A percentile compares a stretch with the other conserved stretches of the same genome.
These are phyloP conservation scores for Phytopythium kandeliae DNA, from an alignment of 352 stramenopile genomes.

Conservation along the genomic window DNA sequence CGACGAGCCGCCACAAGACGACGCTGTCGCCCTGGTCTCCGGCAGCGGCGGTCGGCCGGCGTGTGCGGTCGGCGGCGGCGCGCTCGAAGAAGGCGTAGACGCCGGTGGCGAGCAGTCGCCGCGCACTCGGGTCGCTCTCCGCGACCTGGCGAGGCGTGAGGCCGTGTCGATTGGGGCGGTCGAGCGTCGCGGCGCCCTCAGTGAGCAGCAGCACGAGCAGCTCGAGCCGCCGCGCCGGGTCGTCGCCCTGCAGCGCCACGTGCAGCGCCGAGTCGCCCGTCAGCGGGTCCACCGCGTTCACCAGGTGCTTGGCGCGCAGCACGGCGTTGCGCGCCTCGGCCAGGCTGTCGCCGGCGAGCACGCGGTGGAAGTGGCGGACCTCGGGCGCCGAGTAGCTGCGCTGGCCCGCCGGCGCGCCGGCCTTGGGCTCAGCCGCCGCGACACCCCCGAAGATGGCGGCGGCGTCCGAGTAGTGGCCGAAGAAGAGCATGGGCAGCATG, in stretches of 20 bases:
- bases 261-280: conserved; percentile 60
- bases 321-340: conserved; percentile 49
- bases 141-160: conserved; percentile 45
- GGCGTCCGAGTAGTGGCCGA: conserved; percentile 48
- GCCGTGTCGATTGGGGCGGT: conserved; percentile 44
- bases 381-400: conserved; percentile 19
- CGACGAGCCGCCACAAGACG: conserved; percentile 49
- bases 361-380: conserved; percentile 38
- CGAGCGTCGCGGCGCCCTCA: conserved; percentile 40
- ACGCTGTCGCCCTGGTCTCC: neutral
- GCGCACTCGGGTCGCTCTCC: conserved; percentile 15
- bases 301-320: conserved; percentile 35
- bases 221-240: conserved; percentile 36
- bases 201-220: conserved; percentile 43
- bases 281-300: conserved; percentile 43
- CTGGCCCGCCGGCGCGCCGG: neutral
- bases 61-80: neutral
- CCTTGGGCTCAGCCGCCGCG: conserved; percentile 4
- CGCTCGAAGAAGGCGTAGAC: conserved; percentile 47
- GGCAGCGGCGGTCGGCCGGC: neutral
- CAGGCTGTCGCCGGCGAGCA: conserved; percentile 39
- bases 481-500: conserved; percentile 59
- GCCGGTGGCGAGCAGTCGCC: conserved; percentile 27
- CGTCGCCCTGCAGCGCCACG: conserved; percentile 44
- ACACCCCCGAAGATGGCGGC: conserved; percentile 47